Evolutionary conservation across 441 rosid genomes (phyloP).

Genomic region (Pelargonium australe): DNA sequence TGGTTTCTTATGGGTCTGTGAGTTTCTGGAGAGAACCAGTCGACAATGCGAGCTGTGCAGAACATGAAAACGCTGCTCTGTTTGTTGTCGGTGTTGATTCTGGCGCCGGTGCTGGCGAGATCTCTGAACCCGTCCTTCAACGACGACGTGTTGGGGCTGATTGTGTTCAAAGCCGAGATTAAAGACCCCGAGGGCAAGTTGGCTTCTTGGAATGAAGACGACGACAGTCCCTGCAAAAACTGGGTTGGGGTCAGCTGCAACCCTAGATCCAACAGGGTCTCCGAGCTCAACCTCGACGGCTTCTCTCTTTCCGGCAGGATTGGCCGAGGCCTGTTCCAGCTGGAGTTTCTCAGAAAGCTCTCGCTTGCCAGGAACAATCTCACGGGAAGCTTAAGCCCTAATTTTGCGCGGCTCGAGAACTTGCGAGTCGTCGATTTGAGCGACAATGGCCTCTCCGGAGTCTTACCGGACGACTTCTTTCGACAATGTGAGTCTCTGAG

Average conservation of each 20-base stretch:
- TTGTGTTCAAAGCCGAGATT: conserved; percentile 65
- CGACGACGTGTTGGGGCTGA: conserved; percentile 88
- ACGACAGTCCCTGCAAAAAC: conserved; percentile 43
- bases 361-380: conserved; percentile 74
- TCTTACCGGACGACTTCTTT: conserved; percentile 47
- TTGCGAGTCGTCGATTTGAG: conserved; percentile 55
- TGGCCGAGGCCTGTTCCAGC: conserved; percentile 66
- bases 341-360: conserved; percentile 58
- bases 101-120: conserved; percentile 35
- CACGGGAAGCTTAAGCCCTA: conserved; percentile 53
- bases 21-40: background rate
- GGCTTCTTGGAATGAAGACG: conserved; percentile 60
- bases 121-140: conserved; percentile 71
- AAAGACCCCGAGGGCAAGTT: conserved; percentile 55
- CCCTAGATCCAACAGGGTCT: conserved; percentile 57
- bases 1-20: conserved; percentile 18
- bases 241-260: conserved; percentile 55
- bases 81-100: conserved; percentile 32
- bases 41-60: conserved; percentile 19
- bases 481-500: conserved; percentile 60
- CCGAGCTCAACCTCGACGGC: conserved; percentile 51
- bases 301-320: conserved; percentile 56
- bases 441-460: conserved; percentile 45
- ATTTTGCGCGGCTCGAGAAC: conserved; percentile 44
- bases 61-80: conserved; percentile 25